phyloP scores from a whole-genome alignment of 2,329 filamentous ascomycete species.

The Pseudogymnoascus sp. region DNA sequence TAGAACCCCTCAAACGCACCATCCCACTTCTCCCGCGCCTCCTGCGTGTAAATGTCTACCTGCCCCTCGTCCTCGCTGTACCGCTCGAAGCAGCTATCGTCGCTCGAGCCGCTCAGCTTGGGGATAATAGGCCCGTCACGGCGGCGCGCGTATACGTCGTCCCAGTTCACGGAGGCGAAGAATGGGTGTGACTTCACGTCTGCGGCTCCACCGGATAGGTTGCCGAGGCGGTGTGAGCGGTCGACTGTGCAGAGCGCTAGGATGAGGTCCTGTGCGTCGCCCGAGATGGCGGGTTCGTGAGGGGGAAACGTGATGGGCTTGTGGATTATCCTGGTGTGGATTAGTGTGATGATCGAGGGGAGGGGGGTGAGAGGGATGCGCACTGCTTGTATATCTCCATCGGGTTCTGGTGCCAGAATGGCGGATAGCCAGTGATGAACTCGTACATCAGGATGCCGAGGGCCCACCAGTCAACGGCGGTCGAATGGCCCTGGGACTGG shows the following conservation, averaged over 20 bases:
- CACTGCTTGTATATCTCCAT: slow-evolving; percentile 80
- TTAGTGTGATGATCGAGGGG: not conserved
- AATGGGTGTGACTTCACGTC: slow-evolving; percentile 69
- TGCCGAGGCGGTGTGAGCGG: slow-evolving; percentile 67
- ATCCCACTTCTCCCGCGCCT: slow-evolving; percentile 62
- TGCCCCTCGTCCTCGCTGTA: slow-evolving; percentile 65
- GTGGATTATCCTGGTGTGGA: slow-evolving; percentile 57
- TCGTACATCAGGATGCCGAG: slow-evolving; percentile 78
- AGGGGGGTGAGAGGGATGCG: slow-evolving; percentile 22
- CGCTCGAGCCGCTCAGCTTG: slow-evolving; percentile 62
- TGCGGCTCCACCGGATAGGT: slow-evolving; percentile 64
- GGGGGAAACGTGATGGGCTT: slow-evolving; percentile 71
- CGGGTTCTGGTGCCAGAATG: slow-evolving; percentile 80
- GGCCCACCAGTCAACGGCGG: slow-evolving; percentile 82
- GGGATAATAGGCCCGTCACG: slow-evolving; percentile 65
- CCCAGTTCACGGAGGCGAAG: slow-evolving; percentile 67
- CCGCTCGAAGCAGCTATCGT: slow-evolving; percentile 73
- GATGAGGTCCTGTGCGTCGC: slow-evolving; percentile 66
- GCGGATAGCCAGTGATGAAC: slow-evolving; percentile 75
- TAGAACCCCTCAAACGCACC: slow-evolving; percentile 64
- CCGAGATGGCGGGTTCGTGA: slow-evolving; percentile 51
- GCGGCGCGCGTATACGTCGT: slow-evolving; percentile 57
- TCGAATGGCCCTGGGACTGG: slow-evolving; percentile 68
- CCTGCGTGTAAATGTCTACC: slow-evolving; percentile 49
- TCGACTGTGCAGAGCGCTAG: slow-evolving; percentile 69